A percentile compares a stretch with the other conserved stretches of the same genome.
These are phyloP conservation scores for Macroventuria anomochaeta DNA, from an alignment of 2,329 filamentous ascomycete species.

Conservation along the genomic window DNA sequence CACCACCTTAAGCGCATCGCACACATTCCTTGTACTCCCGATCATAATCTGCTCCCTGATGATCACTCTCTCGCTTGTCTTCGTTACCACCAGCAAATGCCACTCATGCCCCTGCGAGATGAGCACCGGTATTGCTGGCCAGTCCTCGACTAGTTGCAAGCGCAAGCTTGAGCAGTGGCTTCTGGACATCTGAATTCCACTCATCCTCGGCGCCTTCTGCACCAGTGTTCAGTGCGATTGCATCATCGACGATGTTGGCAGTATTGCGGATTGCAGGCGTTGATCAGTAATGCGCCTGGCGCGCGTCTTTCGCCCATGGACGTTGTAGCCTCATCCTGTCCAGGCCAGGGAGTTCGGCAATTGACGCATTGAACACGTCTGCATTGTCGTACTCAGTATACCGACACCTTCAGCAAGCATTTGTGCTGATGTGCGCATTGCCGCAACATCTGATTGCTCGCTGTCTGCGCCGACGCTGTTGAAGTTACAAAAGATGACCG, in stretches of 20 bases:
- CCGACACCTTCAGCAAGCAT: slow-evolving; percentile 24
- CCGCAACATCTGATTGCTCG: slow-evolving; percentile 16
- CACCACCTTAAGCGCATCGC: slow-evolving; percentile 33
- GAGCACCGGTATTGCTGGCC: not conserved
- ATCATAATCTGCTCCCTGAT: slow-evolving; percentile 32
- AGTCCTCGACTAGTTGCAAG: slow-evolving; percentile 19
- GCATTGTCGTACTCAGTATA: slow-evolving; percentile 24
- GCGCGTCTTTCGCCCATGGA: slow-evolving; percentile 23
- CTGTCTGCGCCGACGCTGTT: slow-evolving; percentile 1
- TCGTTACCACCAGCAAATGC: slow-evolving; percentile 34
- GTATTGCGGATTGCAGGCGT: slow-evolving; percentile 21
- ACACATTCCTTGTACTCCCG: slow-evolving; percentile 32
- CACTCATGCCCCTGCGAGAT: slow-evolving; percentile 11
- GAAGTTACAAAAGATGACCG: slow-evolving; percentile 4
- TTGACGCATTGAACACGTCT: slow-evolving; percentile 8
- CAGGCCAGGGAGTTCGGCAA: slow-evolving; percentile 4
- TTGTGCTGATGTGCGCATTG: slow-evolving; percentile 24
- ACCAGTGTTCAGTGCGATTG: slow-evolving; percentile 22
- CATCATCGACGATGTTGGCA: slow-evolving; percentile 23
- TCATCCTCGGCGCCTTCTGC: slow-evolving; percentile 29
- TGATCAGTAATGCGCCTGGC: slow-evolving; percentile 17
- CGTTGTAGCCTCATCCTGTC: slow-evolving; percentile 23
- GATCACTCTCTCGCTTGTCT: slow-evolving; percentile 22
- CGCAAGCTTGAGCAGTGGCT: slow-evolving; percentile 30
- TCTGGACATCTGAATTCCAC: slow-evolving; percentile 32